These are phyloP conservation scores for Myxozyma neglecta DNA, from an alignment of 805 yeast species.

Conservation along the genomic window DNA sequence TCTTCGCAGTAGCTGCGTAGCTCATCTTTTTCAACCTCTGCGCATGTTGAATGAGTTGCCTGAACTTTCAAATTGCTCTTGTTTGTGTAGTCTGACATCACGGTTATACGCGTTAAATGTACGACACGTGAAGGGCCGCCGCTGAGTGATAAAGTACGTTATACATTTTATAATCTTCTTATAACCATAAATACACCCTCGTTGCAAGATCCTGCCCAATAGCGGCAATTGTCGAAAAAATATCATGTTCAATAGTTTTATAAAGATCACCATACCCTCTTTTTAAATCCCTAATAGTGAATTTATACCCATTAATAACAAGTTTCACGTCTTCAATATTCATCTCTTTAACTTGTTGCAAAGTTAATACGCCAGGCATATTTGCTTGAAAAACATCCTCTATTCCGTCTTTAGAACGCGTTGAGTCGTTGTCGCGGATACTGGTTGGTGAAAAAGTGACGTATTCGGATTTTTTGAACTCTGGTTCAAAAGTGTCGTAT, in stretches of 20 bases:
- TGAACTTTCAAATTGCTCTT: too few species aligned
- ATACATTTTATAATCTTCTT: too few species aligned
- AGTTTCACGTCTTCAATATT: not conserved
- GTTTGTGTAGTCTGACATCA: too few species aligned
- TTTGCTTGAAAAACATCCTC: constrained; percentile 14
- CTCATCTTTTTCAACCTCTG: too few species aligned
- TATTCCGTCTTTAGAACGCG: constrained; percentile 2
- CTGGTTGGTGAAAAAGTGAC: constrained; percentile 15
- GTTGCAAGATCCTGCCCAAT: not conserved
- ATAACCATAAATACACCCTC: not conserved
- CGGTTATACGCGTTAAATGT: too few species aligned
- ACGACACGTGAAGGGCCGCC: too few species aligned
- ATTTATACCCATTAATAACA: not conserved
- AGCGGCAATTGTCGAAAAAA: not conserved
- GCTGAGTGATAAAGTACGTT: too few species aligned
- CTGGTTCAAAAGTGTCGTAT: constrained; percentile 20
- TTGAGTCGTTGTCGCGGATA: not conserved
- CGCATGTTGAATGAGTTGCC: too few species aligned
- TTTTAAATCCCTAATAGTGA: not conserved
- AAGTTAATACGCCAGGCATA: constrained; percentile 16
- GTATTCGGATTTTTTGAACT: constrained; percentile 19
- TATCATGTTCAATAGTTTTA: not conserved
- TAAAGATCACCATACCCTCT: not conserved
- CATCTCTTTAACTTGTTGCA: not conserved
- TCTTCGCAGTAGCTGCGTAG: too few species aligned